phyloP scores from a whole-genome alignment of 2,329 filamentous ascomycete genomes.

The Claviceps paspali region DNA sequence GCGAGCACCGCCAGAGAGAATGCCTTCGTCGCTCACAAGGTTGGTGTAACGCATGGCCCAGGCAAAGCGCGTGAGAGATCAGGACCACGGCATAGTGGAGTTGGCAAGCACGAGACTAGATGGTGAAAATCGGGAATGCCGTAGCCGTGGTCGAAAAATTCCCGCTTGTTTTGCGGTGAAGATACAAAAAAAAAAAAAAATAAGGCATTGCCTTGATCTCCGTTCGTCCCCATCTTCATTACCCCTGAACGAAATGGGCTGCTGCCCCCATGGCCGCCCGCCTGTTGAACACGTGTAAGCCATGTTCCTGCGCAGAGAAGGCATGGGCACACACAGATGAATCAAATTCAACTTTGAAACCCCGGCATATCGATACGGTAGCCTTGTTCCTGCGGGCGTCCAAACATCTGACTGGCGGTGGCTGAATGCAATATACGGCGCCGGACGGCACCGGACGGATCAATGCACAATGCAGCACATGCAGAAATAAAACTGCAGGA shows the following conservation, averaged over 20 bases:
- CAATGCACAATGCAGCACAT: not conserved
- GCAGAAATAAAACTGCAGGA: not conserved
- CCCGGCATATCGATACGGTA: not conserved
- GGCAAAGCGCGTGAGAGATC: not conserved
- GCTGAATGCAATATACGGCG: not conserved
- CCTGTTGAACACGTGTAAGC: slow-evolving; percentile 4
- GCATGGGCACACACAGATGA: not conserved
- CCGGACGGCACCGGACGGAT: not conserved
- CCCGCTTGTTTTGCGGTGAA: not conserved
- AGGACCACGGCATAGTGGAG: too few relatives aligned
- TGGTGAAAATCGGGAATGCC: not conserved
- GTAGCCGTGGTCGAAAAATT: not conserved
- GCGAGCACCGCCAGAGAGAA: too few relatives aligned
- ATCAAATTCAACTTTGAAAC: not conserved
- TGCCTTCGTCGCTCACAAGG: not conserved
- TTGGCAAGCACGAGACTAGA: not conserved
- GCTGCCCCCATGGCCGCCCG: not conserved
- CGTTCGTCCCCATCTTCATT: not conserved
- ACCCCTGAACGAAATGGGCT: slow-evolving; percentile 2
- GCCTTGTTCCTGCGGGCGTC: slow-evolving; percentile 2
- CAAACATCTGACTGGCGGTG: not conserved
- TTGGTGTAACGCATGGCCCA: not conserved
- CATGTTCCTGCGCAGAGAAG: slow-evolving; percentile 1
- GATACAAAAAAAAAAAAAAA: too few relatives aligned
- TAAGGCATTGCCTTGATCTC: not conserved